phyloP scores from a whole-genome alignment of 495 filamentous ascomycete genomes.

The Rhizodiscina lignyota region DNA sequence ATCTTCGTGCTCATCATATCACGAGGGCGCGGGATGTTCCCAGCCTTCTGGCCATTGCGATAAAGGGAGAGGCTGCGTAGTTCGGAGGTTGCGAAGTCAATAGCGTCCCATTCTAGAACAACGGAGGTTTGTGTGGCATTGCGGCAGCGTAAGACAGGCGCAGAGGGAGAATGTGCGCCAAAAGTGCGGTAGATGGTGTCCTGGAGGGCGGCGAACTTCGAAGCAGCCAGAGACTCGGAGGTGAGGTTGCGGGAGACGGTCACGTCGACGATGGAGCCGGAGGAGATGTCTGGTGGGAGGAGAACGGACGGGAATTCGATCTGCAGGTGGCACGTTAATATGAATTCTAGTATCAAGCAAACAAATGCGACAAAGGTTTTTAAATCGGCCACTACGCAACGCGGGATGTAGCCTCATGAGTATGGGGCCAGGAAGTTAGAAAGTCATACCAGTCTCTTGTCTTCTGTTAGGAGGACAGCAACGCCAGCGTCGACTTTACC shows the following conservation, averaged over 20 bases:
- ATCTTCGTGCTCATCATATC: slow-evolving; percentile 91
- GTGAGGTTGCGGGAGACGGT: slow-evolving; percentile 74
- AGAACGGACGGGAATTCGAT: slow-evolving; percentile 99
- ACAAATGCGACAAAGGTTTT: too few species aligned
- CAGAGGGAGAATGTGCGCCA: slow-evolving; percentile 58
- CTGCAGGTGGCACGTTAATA: slow-evolving; percentile 25
- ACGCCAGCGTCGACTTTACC: slow-evolving; percentile 98
- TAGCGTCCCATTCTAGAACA: slow-evolving; percentile 95
- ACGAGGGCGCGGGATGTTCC: slow-evolving; percentile 72
- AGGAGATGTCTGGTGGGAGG: slow-evolving; percentile 82
- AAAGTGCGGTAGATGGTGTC: slow-evolving; percentile 74
- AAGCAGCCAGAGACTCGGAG: slow-evolving; percentile 56
- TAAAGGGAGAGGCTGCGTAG: slow-evolving; percentile 77
- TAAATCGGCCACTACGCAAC: too few species aligned
- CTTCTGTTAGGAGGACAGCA: slow-evolving; percentile 87
- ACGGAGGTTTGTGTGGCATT: slow-evolving; percentile 95
- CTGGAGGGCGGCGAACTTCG: slow-evolving; percentile 68
- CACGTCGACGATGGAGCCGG: slow-evolving; percentile 95
- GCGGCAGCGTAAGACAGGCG: slow-evolving; percentile 72
- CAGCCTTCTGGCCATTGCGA: slow-evolving; percentile 90
- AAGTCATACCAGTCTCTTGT: slow-evolving; percentile 74
- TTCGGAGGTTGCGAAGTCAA: slow-evolving; percentile 81
- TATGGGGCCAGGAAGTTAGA: not conserved
- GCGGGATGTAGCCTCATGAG: too few species aligned
- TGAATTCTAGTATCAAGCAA: not conserved